Base-by-base conservation (phyloP, 2,329 filamentous ascomycete species). In the Blumeria graminis region DNA sequence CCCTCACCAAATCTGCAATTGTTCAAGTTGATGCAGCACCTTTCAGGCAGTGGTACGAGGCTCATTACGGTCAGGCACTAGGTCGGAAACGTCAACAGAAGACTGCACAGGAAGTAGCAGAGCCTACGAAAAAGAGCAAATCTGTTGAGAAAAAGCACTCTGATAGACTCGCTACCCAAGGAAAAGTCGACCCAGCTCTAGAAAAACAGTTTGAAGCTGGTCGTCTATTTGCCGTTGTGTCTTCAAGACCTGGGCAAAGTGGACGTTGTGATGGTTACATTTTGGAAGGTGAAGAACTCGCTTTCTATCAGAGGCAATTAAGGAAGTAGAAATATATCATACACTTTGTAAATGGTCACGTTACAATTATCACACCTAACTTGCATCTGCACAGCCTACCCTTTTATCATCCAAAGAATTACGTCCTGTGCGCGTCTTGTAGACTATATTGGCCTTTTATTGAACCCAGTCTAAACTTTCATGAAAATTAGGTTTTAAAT, bases 41-140 rank as follows among this genome's bases (percentile, higher is more conserved):
- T 66, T 98, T 98, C 86, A 81, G 92, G 73, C 90, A 96, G 78
- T 98, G 92, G 92, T 98, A 94, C 77, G 92, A 98, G 82, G 87
- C 92, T 66, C 92, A 98, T 84, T 98, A 98, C 81, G 92, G 92
- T 71, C 80, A 86, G 74, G 68, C 77, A 68, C 71, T 98, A 63
- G 92, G 92, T 72, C 86, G 89, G 68, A 84, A 84, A 75, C 86
- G 89, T 76, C 88, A 94, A 78, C 78, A 82, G 72, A 89, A 93
- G 74, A 63, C 67, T 55, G 70, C 65, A 54, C 72, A 75, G 67
- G 65, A 67, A 56, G 62, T 61, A 58, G 59, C 63, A 62, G 66
- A 70, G 70, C 71, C 61, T 74, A 80, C 82, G 66, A 64, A 65
- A 85, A 95, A 94, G 85, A 88, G 82, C 79, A 93, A 93, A 77